Evolutionary conservation across 805 yeast genomes (phyloP).

Genomic region (Ogataea pini): DNA sequence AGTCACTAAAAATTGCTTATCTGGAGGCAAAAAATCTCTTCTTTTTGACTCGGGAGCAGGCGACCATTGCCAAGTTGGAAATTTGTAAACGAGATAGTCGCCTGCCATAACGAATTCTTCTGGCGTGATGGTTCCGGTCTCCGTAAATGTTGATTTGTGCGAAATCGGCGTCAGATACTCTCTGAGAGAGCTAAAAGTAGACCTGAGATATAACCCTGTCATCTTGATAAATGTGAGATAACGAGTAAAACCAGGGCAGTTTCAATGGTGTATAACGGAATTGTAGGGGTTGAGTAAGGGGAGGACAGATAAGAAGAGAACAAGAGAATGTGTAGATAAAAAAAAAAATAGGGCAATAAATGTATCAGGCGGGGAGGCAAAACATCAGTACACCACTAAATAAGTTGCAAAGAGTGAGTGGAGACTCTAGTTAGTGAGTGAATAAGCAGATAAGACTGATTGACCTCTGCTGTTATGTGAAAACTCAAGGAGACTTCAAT

Average conservation of each 20-base stretch:
- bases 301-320: too few relatives aligned
- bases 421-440: too few relatives aligned
- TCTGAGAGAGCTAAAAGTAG: constrained; percentile 78
- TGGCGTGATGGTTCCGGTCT: constrained; percentile 92
- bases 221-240: constrained; percentile 12
- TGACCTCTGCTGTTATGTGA: too few relatives aligned
- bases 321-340: neutral
- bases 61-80: constrained; percentile 97
- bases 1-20: constrained; percentile 86
- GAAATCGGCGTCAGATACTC: constrained; percentile 92
- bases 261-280: too few relatives aligned
- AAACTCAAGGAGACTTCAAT: too few relatives aligned
- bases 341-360: neutral
- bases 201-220: constrained; percentile 49
- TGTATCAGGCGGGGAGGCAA: neutral
- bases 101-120: constrained; percentile 95
- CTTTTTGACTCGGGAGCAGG: constrained; percentile 53
- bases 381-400: neutral
- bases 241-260: neutral
- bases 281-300: too few relatives aligned
- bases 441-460: too few relatives aligned
- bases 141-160: constrained; percentile 79
- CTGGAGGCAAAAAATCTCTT: constrained; percentile 76
- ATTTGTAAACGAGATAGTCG: constrained; percentile 84
- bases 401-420: neutral